These are phyloP conservation scores for Stagonosporopsis chrysanthemi DNA, from an alignment of 2,329 filamentous ascomycete species.

Conservation along the genomic window DNA sequence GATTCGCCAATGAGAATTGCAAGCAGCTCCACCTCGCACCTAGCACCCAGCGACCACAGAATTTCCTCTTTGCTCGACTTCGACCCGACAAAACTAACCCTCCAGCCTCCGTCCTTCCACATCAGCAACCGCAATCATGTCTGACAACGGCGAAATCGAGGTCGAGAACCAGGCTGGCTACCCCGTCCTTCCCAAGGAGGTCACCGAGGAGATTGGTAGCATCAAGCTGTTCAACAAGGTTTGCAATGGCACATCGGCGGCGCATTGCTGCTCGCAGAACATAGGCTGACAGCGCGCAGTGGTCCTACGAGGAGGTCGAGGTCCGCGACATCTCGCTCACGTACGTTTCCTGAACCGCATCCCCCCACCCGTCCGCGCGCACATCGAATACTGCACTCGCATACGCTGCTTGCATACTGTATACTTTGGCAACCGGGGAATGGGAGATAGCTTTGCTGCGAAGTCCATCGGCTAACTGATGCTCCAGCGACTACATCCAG, in stretches of 20 bases:
- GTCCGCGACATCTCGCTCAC: constrained; percentile 99
- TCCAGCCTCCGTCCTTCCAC: constrained; percentile 34
- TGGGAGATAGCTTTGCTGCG: constrained; percentile 23
- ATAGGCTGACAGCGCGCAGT: constrained; percentile 53
- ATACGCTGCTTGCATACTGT: constrained; percentile 10
- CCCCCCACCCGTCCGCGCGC: constrained; percentile 14
- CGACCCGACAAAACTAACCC: constrained; percentile 31
- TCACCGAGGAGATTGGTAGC: constrained; percentile 85
- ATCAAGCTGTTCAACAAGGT: constrained; percentile 95
- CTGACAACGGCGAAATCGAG: constrained; percentile 91
- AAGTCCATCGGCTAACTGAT: constrained; percentile 43
- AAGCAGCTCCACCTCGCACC: not conserved
- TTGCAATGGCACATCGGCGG: constrained; percentile 22
- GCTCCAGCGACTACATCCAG: constrained; percentile 95
- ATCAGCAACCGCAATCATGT: constrained; percentile 67
- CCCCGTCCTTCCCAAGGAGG: constrained; percentile 90
- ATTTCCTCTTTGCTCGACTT: constrained; percentile 12
- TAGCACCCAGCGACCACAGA: constrained; percentile 9
- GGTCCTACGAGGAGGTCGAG: constrained; percentile 98
- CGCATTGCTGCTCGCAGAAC: constrained; percentile 13
- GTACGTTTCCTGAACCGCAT: constrained; percentile 66
- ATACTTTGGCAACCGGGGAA: constrained; percentile 27
- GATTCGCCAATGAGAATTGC: constrained; percentile 21
- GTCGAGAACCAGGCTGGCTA: constrained; percentile 79
- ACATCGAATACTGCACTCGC: constrained; percentile 17